Evolutionary conservation across 108 stramenopile genomes (phyloP).

Genomic region (Pseudonitzschia delicatissima): DNA sequence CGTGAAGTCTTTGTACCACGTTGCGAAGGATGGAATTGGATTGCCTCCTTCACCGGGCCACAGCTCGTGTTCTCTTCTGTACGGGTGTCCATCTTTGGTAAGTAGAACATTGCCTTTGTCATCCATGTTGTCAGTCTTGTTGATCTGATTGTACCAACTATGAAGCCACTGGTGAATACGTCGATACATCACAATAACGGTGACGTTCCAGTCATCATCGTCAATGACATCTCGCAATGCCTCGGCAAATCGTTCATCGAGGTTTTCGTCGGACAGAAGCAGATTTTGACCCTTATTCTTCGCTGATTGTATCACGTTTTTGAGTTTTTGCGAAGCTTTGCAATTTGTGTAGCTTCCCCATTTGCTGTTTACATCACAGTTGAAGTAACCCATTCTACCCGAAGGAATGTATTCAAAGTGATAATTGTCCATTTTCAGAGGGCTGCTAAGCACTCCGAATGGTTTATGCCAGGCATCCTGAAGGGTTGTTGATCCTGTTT

Average conservation of each 20-base stretch:
- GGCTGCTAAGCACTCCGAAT: not conserved
- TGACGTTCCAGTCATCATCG: slow-evolving; percentile 10
- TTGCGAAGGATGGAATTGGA: not conserved
- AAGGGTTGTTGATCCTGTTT: slow-evolving; percentile 12
- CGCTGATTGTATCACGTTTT: not conserved
- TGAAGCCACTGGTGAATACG: slow-evolving; percentile 14
- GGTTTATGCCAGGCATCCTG: slow-evolving; percentile 11
- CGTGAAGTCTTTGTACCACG: slow-evolving; percentile 17
- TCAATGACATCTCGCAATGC: slow-evolving; percentile 10
- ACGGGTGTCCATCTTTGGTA: not conserved
- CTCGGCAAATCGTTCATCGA: not conserved
- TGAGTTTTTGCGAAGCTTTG: not conserved
- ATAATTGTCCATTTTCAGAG: slow-evolving; percentile 12
- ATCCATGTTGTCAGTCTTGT: slow-evolving; percentile 15
- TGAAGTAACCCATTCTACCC: slow-evolving; percentile 4
- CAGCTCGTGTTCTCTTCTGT: not conserved
- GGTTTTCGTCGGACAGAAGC: slow-evolving; percentile 15
- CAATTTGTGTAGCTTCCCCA: not conserved
- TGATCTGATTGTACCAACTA: slow-evolving; percentile 19
- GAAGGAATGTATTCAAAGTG: slow-evolving; percentile 1
- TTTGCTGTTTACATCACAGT: not conserved
- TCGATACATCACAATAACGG: slow-evolving; percentile 12
- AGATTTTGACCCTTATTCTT: slow-evolving; percentile 3
- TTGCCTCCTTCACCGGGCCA: slow-evolving; percentile 14
- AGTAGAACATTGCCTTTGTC: slow-evolving; percentile 7